Base-by-base conservation (phyloP, 1,139 yeast genomes). In the Pneumocystis wakefieldiae region DNA sequence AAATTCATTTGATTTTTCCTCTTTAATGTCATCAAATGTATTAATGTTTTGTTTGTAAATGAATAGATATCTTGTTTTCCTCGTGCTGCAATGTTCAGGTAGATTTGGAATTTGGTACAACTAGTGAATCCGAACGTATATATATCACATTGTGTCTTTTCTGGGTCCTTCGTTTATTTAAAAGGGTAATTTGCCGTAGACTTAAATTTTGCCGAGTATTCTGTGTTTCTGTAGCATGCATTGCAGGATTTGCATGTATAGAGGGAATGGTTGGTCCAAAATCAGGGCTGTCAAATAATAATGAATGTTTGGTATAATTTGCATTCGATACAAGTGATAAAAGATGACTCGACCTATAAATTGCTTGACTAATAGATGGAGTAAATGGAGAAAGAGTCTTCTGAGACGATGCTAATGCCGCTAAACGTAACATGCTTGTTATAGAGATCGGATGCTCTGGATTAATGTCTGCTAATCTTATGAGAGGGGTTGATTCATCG, bases 351-450 rank as follows among this genome's bases (percentile, higher is more conserved):
- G 83, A 78, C 62, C 87, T 75, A 69, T 81, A 83, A n/a, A 83
- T 78, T 3, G 82, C 76, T 65, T 81, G 80, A 57, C 78, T 78
- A 66, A 83, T 77, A 57, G 80, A 77, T 1, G 87, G 85, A 1
- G 86, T 80, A 63, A 83, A 81, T 62, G 88, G 73, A 17, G 85
- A 81, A 66, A 90, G 76, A 0, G 96, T 87, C 67, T 87, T 89
- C 68, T 96, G 81, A 3, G 92, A 84, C 35, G 85, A 82, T 65
- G 83, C 81, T 66, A 91, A 75, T 12, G 87, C 80, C 5, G 87
- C 80, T 63, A 86, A 77, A 69, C 86, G 82, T 70, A 83, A 78
- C 76, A 89, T 80, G 70, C 86, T 87, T 1, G 85, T 81, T 0
- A 89, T 83, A 17, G 87, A 83, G 58, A 85, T 75, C 63, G 80